phyloP scores from a whole-genome alignment of 495 filamentous ascomycete species.

The Aeminium ludgeri region DNA sequence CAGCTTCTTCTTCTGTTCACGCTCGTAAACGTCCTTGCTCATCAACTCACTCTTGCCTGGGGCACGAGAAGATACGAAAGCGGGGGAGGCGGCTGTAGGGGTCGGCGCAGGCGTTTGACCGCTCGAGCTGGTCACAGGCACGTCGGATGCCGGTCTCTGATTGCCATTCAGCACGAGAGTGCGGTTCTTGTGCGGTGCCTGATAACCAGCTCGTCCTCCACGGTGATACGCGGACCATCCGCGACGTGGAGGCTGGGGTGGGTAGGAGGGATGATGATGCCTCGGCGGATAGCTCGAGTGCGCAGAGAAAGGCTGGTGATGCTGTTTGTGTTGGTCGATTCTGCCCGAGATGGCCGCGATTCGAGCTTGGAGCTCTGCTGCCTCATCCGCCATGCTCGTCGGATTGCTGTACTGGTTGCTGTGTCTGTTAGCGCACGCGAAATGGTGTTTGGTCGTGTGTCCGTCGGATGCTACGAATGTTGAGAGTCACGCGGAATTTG shows the following conservation, averaged over 20 bases:
- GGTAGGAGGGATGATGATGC: not conserved
- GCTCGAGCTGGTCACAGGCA: not conserved
- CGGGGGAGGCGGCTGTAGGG: slow-evolving; percentile 22
- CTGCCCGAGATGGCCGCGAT: slow-evolving; percentile 15
- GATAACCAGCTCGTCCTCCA: slow-evolving; percentile 2
- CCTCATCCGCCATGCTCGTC: slow-evolving; percentile 8
- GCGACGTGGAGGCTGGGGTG: not conserved
- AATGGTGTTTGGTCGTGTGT: not conserved
- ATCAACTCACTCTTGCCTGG: slow-evolving; percentile 62
- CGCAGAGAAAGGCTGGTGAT: slow-evolving; percentile 1
- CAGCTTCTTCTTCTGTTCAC: slow-evolving; percentile 37
- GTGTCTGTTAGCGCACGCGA: not conserved
- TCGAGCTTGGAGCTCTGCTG: slow-evolving; percentile 11
- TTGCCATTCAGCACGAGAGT: slow-evolving; percentile 55
- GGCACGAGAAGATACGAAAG: not conserved
- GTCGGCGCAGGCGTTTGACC: not conserved
- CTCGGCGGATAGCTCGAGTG: not conserved
- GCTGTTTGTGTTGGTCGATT: slow-evolving; percentile 14
- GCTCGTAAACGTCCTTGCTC: slow-evolving; percentile 67
- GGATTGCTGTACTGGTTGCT: not conserved
- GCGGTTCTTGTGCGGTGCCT: slow-evolving; percentile 42
- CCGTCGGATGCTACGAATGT: not conserved
- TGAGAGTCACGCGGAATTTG: not conserved
- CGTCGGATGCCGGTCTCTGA: slow-evolving; percentile 7
- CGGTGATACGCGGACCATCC: slow-evolving; percentile 16